Percentiles rank a stretch among this genome's conserved stretches.
Evolutionary conservation across 768 basidiomycete species (phyloP).

Genomic region (Boletus fagicola): DNA sequence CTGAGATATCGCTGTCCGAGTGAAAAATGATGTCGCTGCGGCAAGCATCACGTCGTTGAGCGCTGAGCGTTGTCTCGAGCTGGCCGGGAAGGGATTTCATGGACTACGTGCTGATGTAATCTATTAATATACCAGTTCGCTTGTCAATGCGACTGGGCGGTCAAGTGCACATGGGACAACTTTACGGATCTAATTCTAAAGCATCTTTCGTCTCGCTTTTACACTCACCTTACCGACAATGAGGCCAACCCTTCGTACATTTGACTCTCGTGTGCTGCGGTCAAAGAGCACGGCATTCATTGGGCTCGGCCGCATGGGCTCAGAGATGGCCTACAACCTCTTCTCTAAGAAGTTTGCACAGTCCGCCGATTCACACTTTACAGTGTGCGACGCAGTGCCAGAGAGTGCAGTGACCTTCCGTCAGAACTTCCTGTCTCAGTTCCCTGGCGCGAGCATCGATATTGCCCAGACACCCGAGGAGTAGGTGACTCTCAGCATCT

Average conservation of each 20-base stretch:
- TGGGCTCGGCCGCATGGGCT: constrained; percentile 86
- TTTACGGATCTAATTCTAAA: constrained; percentile 3
- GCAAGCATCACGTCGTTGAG: constrained; percentile 55
- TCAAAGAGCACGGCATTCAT: constrained; percentile 69
- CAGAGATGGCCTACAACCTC: constrained; percentile 82
- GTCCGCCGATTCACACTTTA: constrained; percentile 54
- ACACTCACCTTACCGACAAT: constrained; percentile 33
- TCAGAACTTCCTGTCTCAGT: constrained; percentile 51
- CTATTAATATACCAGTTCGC: not conserved
- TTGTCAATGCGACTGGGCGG: not conserved
- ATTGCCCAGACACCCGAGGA: constrained; percentile 67
- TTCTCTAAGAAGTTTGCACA: constrained; percentile 70
- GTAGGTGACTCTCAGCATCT: constrained; percentile 44
- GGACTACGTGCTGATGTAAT: constrained; percentile 12
- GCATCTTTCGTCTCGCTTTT: not conserved
- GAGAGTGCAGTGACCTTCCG: constrained; percentile 58
- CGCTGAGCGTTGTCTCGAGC: not conserved
- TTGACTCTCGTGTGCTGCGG: constrained; percentile 38
- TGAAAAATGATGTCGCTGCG: constrained; percentile 81
- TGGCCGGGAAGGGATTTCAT: not conserved
- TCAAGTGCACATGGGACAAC: not conserved
- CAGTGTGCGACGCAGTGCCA: constrained; percentile 75
- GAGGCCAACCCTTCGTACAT: constrained; percentile 47
- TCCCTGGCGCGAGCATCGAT: constrained; percentile 57
- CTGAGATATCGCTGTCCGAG: constrained; percentile 76